Base-by-base conservation (phyloP, 768 basidiomycete genomes). In the Gloeopeniophorella convolvens region DNA sequence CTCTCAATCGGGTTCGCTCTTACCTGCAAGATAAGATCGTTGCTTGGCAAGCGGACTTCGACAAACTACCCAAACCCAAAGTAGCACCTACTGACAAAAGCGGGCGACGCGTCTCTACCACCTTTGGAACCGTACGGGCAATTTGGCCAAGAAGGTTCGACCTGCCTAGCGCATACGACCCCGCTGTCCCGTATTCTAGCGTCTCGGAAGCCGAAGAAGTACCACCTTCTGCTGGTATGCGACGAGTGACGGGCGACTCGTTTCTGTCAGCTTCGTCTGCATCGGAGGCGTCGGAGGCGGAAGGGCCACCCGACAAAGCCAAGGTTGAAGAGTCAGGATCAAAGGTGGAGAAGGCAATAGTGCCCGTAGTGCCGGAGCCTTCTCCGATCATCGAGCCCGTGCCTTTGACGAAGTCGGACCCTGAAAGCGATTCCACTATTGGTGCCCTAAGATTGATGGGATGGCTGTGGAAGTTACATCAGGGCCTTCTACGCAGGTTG, bases 1-100 rank as follows among this genome's bases (percentile, higher is more conserved):
- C 85, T 31, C 75, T 94, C 43, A 97, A 93, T 54, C 79, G 80
- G 58, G 86, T 93, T 5, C 82, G 93, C 41, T 82, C 87, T 1
- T 83, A 82, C 52, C 76, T 93, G 39, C 95, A 97, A 69, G 91
- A 95, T 59, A 86, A 85, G 64, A 90, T 95, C 40, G 90, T 95
- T 13, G 89, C 87, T n/a, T 97, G 94, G 89, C 93, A 99, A 65
- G 79, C 79, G 54, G 92, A 97, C 62, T 92, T 95, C 58, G 87
- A 91, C 59, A 79, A 82, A 44, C 73, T 97, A 24, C 85, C 85
- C 6, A 89, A 85, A 61, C 83, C 76, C 48, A 83, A 79, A 59
- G 71, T 75, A 63, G 59, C 66, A 1, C 55, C 67, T 11, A 74
- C 64, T 11, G 83, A 81, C 48, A 77, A 62, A 57, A 70, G 64